phyloP scores from a whole-genome alignment of 1,284 basidiomycete genomes.

The Fistulina hepatica region DNA sequence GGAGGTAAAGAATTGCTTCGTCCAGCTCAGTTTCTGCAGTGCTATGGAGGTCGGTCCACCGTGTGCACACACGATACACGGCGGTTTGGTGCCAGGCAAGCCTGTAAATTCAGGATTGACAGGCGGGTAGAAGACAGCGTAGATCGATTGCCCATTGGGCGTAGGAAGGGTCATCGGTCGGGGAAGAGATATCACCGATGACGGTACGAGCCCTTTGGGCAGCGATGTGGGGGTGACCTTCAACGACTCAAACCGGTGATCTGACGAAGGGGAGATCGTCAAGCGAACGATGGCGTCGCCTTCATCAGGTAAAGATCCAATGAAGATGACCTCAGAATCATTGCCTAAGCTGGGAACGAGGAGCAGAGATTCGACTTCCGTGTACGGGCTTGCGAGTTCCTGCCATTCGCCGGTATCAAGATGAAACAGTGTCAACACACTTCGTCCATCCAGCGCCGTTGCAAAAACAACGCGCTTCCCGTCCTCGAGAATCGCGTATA shows the following conservation, averaged over 20 bases:
- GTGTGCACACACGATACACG: slow-evolving; percentile 51
- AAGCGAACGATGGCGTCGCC: slow-evolving; percentile 25
- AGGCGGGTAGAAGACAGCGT: slow-evolving; percentile 54
- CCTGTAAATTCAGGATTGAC: slow-evolving; percentile 45
- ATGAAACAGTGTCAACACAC: slow-evolving; percentile 37
- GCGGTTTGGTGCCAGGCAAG: slow-evolving; percentile 43
- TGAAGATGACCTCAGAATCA: slow-evolving; percentile 33
- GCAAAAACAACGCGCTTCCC: slow-evolving; percentile 34
- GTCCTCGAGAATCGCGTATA: slow-evolving; percentile 39
- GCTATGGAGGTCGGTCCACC: slow-evolving; percentile 52
- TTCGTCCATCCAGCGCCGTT: slow-evolving; percentile 39
- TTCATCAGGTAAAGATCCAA: slow-evolving; percentile 33
- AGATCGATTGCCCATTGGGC: slow-evolving; percentile 29
- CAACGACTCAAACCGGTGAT: too few species aligned
- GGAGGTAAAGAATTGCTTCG: slow-evolving; percentile 53
- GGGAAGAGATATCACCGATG: slow-evolving; percentile 30
- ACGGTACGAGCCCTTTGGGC: too few species aligned
- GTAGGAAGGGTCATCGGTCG: slow-evolving; percentile 33
- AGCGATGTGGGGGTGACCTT: too few species aligned
- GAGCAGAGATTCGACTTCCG: slow-evolving; percentile 31
- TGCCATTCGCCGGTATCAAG: slow-evolving; percentile 23
- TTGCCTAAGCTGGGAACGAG: slow-evolving; percentile 23
- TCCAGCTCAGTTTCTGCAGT: slow-evolving; percentile 37
- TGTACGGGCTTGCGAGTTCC: slow-evolving; percentile 14
- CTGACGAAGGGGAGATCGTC: background rate